Conservation (phyloP, 106 monocot genomes). For the Dendrobium chrysotoxum region DNA sequence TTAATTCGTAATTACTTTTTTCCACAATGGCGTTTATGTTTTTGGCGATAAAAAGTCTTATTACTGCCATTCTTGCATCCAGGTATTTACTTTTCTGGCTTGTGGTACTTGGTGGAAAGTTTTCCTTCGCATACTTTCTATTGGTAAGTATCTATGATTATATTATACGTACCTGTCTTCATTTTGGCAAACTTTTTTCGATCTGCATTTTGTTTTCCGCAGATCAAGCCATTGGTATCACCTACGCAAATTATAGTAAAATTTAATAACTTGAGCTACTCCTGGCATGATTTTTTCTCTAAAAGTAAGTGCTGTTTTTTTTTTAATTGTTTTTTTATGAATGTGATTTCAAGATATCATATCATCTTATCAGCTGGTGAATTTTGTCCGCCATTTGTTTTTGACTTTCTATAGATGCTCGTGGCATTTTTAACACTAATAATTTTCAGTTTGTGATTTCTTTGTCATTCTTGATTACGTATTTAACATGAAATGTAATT, state of each 20-base stretch:
- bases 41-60: background rate
- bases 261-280: constrained; percentile 43
- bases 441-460: background rate
- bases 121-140: constrained; percentile 87
- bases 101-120: constrained; percentile 71
- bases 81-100: constrained; percentile 86
- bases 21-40: background rate
- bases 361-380: too few species aligned
- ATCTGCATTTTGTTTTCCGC: constrained; percentile 17
- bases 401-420: background rate
- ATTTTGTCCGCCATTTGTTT: background rate
- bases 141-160: constrained; percentile 45
- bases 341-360: background rate
- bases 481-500: background rate
- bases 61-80: constrained; percentile 12
- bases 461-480: background rate
- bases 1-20: background rate
- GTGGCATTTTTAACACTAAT: background rate
- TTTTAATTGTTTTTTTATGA: background rate
- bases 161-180: background rate
- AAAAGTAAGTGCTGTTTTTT: background rate
- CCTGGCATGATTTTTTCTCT: constrained; percentile 68
- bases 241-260: constrained; percentile 62
- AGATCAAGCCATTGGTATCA: constrained; percentile 83
- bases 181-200: background rate